Conservation (phyloP, 192 early-diverging fungal species). For the Coemansia aciculifera region DNA sequence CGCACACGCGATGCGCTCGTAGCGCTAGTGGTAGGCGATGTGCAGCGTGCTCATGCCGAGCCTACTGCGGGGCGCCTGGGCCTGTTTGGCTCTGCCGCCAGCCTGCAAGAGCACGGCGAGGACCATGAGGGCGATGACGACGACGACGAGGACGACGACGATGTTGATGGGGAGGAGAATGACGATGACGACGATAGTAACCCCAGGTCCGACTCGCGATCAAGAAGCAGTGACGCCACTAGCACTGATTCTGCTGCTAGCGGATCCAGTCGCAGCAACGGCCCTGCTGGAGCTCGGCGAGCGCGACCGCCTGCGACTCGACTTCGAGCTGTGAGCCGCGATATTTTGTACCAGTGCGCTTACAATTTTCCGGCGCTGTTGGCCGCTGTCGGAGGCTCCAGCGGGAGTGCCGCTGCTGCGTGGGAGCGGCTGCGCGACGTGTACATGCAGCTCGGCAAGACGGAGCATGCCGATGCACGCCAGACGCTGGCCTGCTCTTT, state of each 20-base stretch:
- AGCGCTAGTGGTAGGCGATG: constrained; percentile 28
- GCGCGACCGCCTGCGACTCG: not conserved
- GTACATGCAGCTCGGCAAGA: constrained; percentile 53
- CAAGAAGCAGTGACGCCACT: not conserved
- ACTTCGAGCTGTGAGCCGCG: constrained; percentile 29
- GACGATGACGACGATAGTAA: not conserved
- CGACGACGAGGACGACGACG: constrained; percentile 7
- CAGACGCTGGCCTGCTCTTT: constrained; percentile 52
- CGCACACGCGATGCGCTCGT: constrained; percentile 45
- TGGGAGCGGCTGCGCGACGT: constrained; percentile 55
- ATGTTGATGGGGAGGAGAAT: constrained; percentile 8
- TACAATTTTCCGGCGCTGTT: constrained; percentile 55
- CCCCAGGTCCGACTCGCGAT: not conserved
- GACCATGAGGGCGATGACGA: constrained; percentile 22
- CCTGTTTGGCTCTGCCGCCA: constrained; percentile 31
- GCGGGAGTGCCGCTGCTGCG: not conserved
- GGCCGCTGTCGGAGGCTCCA: constrained; percentile 19
- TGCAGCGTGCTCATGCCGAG: constrained; percentile 32
- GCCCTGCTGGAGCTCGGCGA: not conserved
- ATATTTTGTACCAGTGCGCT: constrained; percentile 50
- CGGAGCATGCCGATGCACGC: constrained; percentile 53
- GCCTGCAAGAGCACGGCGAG: constrained; percentile 18
- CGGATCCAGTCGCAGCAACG: not conserved
- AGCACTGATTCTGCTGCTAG: not conserved
- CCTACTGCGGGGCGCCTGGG: constrained; percentile 14